Percentiles rank a stretch among this genome's conserved stretches.
Conservation (phyloP, 2,329 filamentous ascomycete genomes). For the Teratosphaeria epicoccoides region DNA sequence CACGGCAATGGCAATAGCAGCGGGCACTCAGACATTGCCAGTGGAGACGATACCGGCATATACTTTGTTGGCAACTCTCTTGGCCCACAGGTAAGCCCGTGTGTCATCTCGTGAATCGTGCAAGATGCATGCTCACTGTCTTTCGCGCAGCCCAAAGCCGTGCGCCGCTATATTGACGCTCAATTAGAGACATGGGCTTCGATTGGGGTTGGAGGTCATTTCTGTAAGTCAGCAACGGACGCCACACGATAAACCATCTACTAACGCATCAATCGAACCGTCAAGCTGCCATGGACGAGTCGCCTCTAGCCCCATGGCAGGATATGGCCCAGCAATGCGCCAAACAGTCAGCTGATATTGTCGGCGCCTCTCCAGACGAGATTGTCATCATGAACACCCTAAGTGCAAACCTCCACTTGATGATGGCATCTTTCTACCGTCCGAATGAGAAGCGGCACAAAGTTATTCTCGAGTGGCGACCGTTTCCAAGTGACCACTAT, state of each 20-base stretch:
- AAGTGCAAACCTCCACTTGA: constrained; percentile 69
- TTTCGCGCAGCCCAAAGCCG: constrained; percentile 55
- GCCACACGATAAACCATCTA: neutral
- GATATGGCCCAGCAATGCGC: constrained; percentile 68
- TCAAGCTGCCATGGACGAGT: constrained; percentile 38
- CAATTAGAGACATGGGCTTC: constrained; percentile 77
- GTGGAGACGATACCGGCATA: constrained; percentile 40
- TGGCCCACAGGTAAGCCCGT: constrained; percentile 41
- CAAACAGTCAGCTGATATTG: constrained; percentile 56
- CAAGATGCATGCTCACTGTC: neutral
- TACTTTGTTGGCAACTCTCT: constrained; percentile 89
- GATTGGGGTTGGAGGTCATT: constrained; percentile 70
- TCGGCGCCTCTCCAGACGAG: constrained; percentile 62
- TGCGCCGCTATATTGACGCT: constrained; percentile 52
- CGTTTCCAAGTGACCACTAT: constrained; percentile 84
- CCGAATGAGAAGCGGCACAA: constrained; percentile 59
- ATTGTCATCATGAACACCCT: constrained; percentile 82
- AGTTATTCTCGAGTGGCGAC: constrained; percentile 77
- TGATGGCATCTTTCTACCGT: constrained; percentile 74
- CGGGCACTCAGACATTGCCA: constrained; percentile 3
- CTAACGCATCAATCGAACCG: neutral
- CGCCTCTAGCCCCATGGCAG: constrained; percentile 61
- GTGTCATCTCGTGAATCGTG: neutral
- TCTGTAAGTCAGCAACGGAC: constrained; percentile 25
- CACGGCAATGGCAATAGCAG: neutral